Percentiles rank a stretch among this genome's conserved stretches.
Conservation (phyloP, 768 basidiomycete species). For the Lactarius deliciosus region DNA sequence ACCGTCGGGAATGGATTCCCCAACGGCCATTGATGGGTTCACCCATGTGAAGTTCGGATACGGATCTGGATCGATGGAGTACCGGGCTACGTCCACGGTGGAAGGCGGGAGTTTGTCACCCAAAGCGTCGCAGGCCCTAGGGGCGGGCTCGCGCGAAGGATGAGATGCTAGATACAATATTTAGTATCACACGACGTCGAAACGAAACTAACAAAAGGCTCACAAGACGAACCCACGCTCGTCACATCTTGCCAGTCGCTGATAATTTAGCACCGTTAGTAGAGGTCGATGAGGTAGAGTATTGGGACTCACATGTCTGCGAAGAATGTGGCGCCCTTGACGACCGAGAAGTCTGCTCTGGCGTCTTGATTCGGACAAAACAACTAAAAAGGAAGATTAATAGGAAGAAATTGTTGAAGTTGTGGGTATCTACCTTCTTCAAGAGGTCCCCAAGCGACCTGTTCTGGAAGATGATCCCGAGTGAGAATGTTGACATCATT, state of each 20-base stretch:
- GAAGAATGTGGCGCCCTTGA: conserved; percentile 18
- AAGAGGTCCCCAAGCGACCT: conserved; percentile 15
- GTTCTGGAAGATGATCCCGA: conserved; percentile 12
- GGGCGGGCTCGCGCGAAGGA: background rate
- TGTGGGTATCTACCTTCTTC: conserved; percentile 5
- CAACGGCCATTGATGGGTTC: conserved; percentile 11
- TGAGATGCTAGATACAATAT: background rate
- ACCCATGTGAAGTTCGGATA: conserved; percentile 20
- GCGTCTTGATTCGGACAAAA: conserved; percentile 15
- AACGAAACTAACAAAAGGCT: background rate
- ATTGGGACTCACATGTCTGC: conserved; percentile 15
- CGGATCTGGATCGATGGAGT: background rate
- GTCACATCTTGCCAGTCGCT: conserved; percentile 19
- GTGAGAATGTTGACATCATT: conserved; percentile 19
- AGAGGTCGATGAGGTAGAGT: background rate
- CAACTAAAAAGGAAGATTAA: conserved; percentile 1
- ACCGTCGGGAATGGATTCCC: background rate
- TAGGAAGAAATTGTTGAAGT: background rate
- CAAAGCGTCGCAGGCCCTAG: background rate
- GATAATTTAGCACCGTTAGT: background rate
- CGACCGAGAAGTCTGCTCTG: conserved; percentile 17
- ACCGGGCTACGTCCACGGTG: background rate
- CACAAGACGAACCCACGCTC: background rate
- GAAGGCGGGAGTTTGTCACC: background rate
- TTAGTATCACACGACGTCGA: background rate